Base-by-base conservation (phyloP, 768 basidiomycete species). In the Termitomyces sp. region DNA sequence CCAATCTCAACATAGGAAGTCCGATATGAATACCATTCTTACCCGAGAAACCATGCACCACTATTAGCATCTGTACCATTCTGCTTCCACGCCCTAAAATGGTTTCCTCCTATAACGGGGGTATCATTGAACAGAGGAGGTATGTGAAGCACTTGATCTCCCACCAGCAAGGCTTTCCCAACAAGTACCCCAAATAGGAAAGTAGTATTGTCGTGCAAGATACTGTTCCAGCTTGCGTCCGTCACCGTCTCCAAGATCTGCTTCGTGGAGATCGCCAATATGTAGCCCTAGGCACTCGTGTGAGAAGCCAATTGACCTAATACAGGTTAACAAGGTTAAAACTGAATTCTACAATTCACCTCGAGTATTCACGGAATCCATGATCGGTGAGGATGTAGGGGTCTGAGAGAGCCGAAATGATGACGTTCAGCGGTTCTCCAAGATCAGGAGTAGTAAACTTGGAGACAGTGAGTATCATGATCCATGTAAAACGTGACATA, bases 61-160 rank as follows among this genome's bases (percentile, higher is more conserved):
- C 81, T 87, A 62, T 85, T 73, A 0, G 80, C 88, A 17, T 73
- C 64, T 0, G 87, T 84, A 3, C 90, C 91, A 60, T 92, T 90
- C 75, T 94, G 91, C 64, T 83, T 84, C 91, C 91, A 94, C 8
- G 90, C 90, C 47, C 91, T 80, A 64, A 90, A 94, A 65, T 94
- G 93, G 55, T 93, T 85, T 2, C 91, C 92, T n/a, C 90, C 90
- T 78, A 54, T 50, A 28, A 28, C 64, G 42, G 35, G 24, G 49
- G 11, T 22, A 14, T 28, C 32, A 21, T 30, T 43, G 50, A 45
- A 58, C 45, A 54, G 34, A 58, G n/a, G 37, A 26, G 37, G 7
- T 37, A 9, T 15, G 48, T 32, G 12, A 37, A 49, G 12, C 8
- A 42, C 0, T 45, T 17, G 4, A 22, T n/a, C 50, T 21, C 30